A percentile compares a stretch with the other conserved stretches of the same genome.
These are phyloP conservation scores for Stentor coeruleus DNA, from an alignment of 73 alveolate species.

Conservation along the genomic window DNA sequence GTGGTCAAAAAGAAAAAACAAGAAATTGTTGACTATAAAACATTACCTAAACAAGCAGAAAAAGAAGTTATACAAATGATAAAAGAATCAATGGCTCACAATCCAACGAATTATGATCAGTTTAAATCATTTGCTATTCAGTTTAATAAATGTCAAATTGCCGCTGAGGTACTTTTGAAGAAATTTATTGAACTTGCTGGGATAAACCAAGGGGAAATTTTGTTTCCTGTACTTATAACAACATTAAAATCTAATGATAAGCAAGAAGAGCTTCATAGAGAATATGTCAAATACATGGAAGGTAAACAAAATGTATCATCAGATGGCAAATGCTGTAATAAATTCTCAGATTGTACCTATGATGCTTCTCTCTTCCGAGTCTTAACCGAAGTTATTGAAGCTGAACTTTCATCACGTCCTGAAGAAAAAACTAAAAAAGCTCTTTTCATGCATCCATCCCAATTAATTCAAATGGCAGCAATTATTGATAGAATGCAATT, in stretches of 20 bases:
- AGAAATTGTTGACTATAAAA: constrained; percentile 23
- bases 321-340: background rate
- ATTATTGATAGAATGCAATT: background rate
- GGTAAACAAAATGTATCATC: background rate
- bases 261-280: constrained; percentile 22
- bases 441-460: background rate
- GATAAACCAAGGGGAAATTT: background rate
- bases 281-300: constrained; percentile 3
- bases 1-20: background rate
- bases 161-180: constrained; percentile 12
- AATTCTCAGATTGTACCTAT: background rate
- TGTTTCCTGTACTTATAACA: constrained; percentile 19
- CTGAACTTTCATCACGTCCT: background rate
- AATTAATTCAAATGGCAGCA: constrained; percentile 16
- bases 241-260: background rate
- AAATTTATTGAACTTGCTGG: background rate
- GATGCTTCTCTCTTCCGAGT: background rate
- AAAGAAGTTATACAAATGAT: constrained; percentile 12
- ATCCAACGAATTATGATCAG: background rate
- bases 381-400: background rate
- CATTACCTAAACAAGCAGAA: constrained; percentile 26
- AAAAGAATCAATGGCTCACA: background rate
- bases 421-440: background rate
- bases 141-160: background rate
- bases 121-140: constrained; percentile 9